Evolutionary conservation across 2,329 filamentous ascomycete species (phyloP).

Genomic region (Dothideomycetes sp.): DNA sequence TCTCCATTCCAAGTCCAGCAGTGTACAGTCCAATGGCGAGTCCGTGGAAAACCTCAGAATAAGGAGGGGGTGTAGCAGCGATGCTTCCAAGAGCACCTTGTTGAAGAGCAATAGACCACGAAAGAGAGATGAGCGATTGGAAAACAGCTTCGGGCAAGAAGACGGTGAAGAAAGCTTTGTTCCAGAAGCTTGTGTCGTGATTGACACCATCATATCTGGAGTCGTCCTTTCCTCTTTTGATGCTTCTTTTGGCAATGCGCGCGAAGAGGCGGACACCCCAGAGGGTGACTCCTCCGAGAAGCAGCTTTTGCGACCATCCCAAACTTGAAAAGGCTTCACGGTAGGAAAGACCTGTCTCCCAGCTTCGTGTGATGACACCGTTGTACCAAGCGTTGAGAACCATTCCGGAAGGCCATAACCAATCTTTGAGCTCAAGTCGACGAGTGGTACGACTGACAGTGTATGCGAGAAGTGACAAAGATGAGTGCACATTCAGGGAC

Average conservation of each 20-base stretch:
- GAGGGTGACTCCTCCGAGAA: constrained; percentile 47
- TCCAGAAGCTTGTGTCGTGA: constrained; percentile 48
- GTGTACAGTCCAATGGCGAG: constrained; percentile 44
- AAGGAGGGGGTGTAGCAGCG: constrained; percentile 26
- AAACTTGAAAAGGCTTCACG: constrained; percentile 39
- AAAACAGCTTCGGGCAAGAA: constrained; percentile 52
- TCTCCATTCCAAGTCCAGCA: constrained; percentile 48
- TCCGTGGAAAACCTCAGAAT: constrained; percentile 3
- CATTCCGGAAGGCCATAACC: constrained; percentile 44
- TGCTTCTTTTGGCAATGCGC: constrained; percentile 41
- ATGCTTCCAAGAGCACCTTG: constrained; percentile 4
- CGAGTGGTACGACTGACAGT: constrained; percentile 43
- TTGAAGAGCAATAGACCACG: constrained; percentile 46
- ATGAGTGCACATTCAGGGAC: constrained; percentile 45
- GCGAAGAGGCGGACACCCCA: constrained; percentile 51
- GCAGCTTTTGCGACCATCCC: constrained; percentile 46
- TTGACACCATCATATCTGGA: constrained; percentile 46
- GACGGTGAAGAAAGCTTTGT: constrained; percentile 43
- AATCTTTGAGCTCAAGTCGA: constrained; percentile 52
- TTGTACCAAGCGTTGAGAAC: constrained; percentile 53
- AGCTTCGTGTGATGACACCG: constrained; percentile 45
- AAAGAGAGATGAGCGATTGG: constrained; percentile 48
- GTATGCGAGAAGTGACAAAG: constrained; percentile 45
- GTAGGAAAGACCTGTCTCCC: constrained; percentile 38
- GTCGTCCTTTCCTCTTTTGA: constrained; percentile 46